Percentiles rank a stretch among this genome's conserved stretches.
These are phyloP conservation scores for Chlamydomonas incerta DNA, from an alignment of 139 green algal genomes.

Conservation along the genomic window DNA sequence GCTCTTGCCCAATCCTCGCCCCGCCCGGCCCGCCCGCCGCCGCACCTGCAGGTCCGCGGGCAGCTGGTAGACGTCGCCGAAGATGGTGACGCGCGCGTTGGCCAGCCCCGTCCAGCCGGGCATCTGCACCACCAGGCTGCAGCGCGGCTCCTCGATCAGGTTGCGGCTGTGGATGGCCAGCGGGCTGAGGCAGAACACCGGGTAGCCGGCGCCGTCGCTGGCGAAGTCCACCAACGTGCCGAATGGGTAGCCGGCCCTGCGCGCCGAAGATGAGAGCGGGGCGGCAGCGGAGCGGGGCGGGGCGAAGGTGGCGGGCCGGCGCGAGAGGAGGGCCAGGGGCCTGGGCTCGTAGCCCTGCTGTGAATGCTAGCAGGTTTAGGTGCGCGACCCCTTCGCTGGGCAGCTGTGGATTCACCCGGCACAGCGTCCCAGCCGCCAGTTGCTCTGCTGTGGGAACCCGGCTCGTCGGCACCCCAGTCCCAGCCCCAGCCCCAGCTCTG, in stretches of 20 bases:
- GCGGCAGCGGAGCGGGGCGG: slow-evolving; percentile 49
- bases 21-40: no score
- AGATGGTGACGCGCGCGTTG: slow-evolving; percentile 98
- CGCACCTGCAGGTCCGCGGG: slow-evolving; percentile 86
- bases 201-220: slow-evolving; percentile 88
- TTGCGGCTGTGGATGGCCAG: slow-evolving; percentile 86
- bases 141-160: slow-evolving; percentile 65
- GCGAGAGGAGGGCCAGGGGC: neutral
- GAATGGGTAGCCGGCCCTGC: slow-evolving; percentile 94
- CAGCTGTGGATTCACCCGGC: no score
- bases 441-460: no score
- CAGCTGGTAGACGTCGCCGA: slow-evolving; percentile 96
- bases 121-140: slow-evolving; percentile 91
- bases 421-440: no score
- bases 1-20: no score
- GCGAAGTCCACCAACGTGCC: slow-evolving; percentile 97
- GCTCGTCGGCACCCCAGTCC: no score
- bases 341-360: neutral
- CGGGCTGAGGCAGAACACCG: slow-evolving; percentile 90
- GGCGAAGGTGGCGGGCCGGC: neutral
- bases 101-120: slow-evolving; percentile 96
- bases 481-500: no score
- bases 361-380: no score
- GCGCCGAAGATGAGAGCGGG: neutral
- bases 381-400: no score